These are phyloP conservation scores for Coccomyxa sp. DNA, from an alignment of 139 green algal genomes.

Conservation along the genomic window DNA sequence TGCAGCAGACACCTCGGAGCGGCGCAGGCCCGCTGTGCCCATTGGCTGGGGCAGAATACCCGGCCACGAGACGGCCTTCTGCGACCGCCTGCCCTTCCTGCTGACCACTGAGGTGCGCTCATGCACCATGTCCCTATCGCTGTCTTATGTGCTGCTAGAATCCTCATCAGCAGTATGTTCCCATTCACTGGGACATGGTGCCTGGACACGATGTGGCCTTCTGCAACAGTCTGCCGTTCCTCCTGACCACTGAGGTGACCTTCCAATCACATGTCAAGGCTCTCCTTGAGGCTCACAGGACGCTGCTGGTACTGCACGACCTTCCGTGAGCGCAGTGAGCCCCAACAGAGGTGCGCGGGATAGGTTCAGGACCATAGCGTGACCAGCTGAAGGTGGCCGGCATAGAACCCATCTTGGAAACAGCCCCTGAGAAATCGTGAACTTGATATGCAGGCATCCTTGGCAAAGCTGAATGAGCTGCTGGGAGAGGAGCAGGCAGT, in stretches of 20 bases:
- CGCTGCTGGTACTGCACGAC: not conserved
- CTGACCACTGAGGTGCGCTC: conserved; percentile 17
- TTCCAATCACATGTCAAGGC: not conserved
- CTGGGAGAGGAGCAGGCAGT: conserved; percentile 28
- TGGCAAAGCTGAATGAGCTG: conserved; percentile 49
- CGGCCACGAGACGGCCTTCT: conserved; percentile 19
- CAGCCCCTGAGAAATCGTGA: not conserved
- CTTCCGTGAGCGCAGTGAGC: not conserved
- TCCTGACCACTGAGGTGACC: not conserved
- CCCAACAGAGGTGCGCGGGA: not conserved
- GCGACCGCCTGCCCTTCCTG: conserved; percentile 22
- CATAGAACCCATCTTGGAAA: not conserved
- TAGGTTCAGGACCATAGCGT: not conserved
- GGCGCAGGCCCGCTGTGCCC: conserved; percentile 7
- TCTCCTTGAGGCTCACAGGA: not conserved
- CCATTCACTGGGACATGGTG: too few relatives aligned
- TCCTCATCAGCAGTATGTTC: too few relatives aligned
- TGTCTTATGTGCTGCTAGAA: too few relatives aligned
- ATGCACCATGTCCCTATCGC: not conserved
- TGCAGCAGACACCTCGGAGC: not conserved
- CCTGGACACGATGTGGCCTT: too few relatives aligned
- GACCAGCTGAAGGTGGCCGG: too few relatives aligned
- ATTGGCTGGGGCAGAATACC: not conserved
- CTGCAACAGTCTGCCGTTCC: too few relatives aligned
- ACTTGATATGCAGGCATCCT: conserved; percentile 8